Percentiles rank a stretch among this genome's conserved stretches.
Conservation (phyloP, 495 filamentous ascomycete species). For the Tuber borchii region DNA sequence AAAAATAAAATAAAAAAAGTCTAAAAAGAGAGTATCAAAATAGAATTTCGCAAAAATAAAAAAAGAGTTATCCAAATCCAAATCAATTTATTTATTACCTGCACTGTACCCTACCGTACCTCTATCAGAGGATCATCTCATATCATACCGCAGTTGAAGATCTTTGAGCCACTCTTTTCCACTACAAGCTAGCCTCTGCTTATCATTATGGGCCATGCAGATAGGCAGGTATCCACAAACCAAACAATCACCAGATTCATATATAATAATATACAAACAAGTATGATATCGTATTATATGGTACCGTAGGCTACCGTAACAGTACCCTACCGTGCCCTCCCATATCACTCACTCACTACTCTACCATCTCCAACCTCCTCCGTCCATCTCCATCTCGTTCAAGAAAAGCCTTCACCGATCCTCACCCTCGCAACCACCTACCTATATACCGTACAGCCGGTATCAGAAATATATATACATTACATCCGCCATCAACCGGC, state of each 20-base stretch:
- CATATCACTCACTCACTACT: constrained; percentile 8
- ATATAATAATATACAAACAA: too few species aligned
- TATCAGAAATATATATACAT: not conserved
- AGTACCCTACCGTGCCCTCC: not conserved
- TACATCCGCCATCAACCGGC: not conserved
- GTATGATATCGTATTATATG: not conserved
- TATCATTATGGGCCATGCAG: too few species aligned
- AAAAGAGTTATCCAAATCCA: constrained; percentile 5
- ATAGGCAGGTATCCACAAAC: too few species aligned
- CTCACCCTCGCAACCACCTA: not conserved
- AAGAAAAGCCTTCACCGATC: not conserved
- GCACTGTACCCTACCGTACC: not conserved
- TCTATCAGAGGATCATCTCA: too few species aligned
- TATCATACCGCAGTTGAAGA: too few species aligned
- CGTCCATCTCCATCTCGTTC: not conserved
- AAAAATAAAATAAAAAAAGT: not conserved
- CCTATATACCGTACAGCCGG: not conserved
- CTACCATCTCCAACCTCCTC: not conserved
- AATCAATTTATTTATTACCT: constrained; percentile 6
- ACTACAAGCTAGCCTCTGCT: not conserved
- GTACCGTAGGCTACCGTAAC: not conserved
- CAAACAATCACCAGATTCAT: constrained; percentile 1
- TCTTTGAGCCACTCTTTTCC: not conserved
- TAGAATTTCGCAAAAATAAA: constrained; percentile 6
- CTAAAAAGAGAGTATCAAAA: not conserved